phyloP scores from a whole-genome alignment of 1,284 basidiomycete genomes.

The Phylloporus sp. region DNA sequence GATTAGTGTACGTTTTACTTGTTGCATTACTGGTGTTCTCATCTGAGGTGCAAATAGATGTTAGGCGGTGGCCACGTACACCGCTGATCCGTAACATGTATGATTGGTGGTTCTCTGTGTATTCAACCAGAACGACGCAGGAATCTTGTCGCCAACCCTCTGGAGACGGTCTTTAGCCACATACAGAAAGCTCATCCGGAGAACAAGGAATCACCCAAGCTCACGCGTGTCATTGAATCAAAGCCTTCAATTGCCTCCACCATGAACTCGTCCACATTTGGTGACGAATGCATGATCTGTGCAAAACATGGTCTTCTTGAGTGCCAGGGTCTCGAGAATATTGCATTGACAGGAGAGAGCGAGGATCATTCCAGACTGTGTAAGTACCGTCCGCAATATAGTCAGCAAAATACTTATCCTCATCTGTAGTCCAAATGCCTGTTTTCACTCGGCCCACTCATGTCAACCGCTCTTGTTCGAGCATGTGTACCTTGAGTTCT shows the following conservation, averaged over 20 bases:
- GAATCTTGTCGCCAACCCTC: constrained; percentile 48
- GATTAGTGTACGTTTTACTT: constrained; percentile 66
- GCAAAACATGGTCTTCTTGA: constrained; percentile 68
- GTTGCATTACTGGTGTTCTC: constrained; percentile 5
- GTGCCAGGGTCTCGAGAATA: constrained; percentile 73
- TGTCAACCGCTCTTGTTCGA: constrained; percentile 67
- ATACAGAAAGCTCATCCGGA: constrained; percentile 35
- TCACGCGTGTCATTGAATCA: constrained; percentile 54
- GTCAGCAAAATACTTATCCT: constrained; percentile 12
- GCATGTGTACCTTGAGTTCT: constrained; percentile 65
- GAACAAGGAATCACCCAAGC: constrained; percentile 46
- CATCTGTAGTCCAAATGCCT: constrained; percentile 50
- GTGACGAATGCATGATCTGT: constrained; percentile 70
- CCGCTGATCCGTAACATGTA: constrained; percentile 68
- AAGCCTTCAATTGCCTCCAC: constrained; percentile 71
- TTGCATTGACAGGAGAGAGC: constrained; percentile 66
- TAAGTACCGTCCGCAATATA: constrained; percentile 44
- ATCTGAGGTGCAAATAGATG: constrained; percentile 60
- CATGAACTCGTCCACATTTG: constrained; percentile 63
- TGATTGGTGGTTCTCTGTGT: constrained; percentile 77
- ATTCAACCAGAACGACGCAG: constrained; percentile 70
- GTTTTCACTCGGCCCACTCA: constrained; percentile 67
- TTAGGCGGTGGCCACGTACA: constrained; percentile 77
- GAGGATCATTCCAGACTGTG: constrained; percentile 65
- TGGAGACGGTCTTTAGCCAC: constrained; percentile 38